Evolutionary conservation across 1,284 basidiomycete genomes (phyloP), one percentile per base, ranked within the genome.

Genomic region (Malassezia sympodialis): DNA sequence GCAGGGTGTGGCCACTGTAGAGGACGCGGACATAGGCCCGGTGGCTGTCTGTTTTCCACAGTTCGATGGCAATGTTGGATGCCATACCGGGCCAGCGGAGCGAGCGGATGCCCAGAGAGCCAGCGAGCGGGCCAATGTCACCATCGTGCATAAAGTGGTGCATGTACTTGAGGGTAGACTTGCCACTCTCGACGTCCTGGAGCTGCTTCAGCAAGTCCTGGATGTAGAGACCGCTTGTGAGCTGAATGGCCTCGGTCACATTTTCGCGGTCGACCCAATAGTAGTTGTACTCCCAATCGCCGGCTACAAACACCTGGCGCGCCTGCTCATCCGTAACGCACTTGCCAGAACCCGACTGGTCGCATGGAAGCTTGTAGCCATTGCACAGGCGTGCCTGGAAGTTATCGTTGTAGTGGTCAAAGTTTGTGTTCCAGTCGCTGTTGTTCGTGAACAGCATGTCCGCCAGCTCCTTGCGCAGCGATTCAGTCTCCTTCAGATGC

Each of bases 61-160:
- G 44, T 30, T 53, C 51, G 6, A 53, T 23, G 3, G 51, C 51
- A 28, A 53, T 53, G 51, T 53, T 53, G 17, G 51, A 53, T 12
- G 43, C 51, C 51, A 53, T 53, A 11, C 51, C 51, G 15, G 51
- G 51, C 51, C 51, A 53, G 30, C 51, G 51, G 8, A 53, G 44
- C 17, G 51, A 46, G 32, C 45, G 15, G 43, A 53, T 53, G 19
- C 51, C 51, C 4, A 53, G 37, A 6, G 51, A 53, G 30, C 43
- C 51, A n/a, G 51, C 51, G 26, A 53, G 44, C 11, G 51, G 51
- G 5, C 26, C 51, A 40, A 53, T 46, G 23, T 53, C 51, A 10
- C 51, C 51, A 24, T 53, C 51, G 35, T 53, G 51, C 51, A 53
- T 53, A n/a, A 53, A 53, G 24, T 46, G 32, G 43, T 53, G 51